phyloP scores from a whole-genome alignment of 2,329 filamentous ascomycete species.

The Ophiosphaerella narmari region DNA sequence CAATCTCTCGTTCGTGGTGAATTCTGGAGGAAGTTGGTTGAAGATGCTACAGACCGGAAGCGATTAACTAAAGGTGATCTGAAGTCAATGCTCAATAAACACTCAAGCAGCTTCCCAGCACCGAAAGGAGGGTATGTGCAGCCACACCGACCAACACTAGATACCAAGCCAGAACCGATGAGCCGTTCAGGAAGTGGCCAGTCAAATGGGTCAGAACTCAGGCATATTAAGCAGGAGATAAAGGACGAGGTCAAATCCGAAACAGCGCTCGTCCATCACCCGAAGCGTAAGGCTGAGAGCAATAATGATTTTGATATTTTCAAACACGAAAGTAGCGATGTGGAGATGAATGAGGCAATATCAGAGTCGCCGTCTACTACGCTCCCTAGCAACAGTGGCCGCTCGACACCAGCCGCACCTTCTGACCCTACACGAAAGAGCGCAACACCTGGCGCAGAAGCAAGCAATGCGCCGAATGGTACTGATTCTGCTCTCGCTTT shows the following conservation, averaged over 20 bases:
- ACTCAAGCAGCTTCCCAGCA: conserved; percentile 51
- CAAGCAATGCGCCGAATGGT: conserved; percentile 9
- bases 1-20: conserved; percentile 82
- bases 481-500: conserved; percentile 10
- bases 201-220: conserved; percentile 12
- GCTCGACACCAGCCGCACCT: conserved; percentile 31
- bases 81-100: conserved; percentile 57
- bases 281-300: conserved; percentile 71
- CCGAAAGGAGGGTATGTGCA: conserved; percentile 30
- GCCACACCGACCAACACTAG: conserved; percentile 22
- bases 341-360: conserved; percentile 35
- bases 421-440: conserved; percentile 20
- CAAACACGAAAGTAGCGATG: conserved; percentile 51
- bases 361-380: conserved; percentile 30
- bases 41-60: conserved; percentile 75
- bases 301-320: conserved; percentile 66
- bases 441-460: conserved; percentile 18
- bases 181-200: conserved; percentile 29
- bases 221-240: conserved; percentile 23
- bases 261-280: conserved; percentile 75
- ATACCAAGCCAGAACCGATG: conserved; percentile 29
- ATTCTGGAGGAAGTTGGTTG: conserved; percentile 87
- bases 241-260: conserved; percentile 31
- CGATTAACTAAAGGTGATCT: conserved; percentile 76
- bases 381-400: conserved; percentile 27